A percentile compares a stretch with the other conserved stretches of the same genome.
Conservation (phyloP, 768 basidiomycete genomes). For the Rhizopogon salebrosus region DNA sequence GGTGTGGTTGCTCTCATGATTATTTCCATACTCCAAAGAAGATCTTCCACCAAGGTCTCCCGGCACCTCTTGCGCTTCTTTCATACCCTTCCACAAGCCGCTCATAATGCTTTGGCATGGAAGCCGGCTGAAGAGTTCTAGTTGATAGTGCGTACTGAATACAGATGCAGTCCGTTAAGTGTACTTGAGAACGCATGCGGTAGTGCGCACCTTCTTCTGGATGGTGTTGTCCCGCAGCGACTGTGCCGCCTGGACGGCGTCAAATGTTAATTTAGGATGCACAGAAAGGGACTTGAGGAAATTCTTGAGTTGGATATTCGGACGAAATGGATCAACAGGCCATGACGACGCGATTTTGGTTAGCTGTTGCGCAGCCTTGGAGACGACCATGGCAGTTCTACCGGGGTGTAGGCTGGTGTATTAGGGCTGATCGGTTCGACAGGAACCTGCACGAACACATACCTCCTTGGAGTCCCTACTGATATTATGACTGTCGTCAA, state of each 20-base stretch:
- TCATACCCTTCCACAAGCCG: constrained; percentile 70
- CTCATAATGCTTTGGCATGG: constrained; percentile 68
- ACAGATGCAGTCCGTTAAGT: constrained; percentile 11
- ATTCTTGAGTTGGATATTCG: constrained; percentile 64
- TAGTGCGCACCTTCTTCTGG: constrained; percentile 46
- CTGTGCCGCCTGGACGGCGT: constrained; percentile 55
- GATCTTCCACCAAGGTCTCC: constrained; percentile 79
- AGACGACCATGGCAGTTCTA: constrained; percentile 21
- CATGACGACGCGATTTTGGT: constrained; percentile 54
- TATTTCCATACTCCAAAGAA: constrained; percentile 68
- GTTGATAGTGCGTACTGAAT: constrained; percentile 62
- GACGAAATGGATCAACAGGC: constrained; percentile 71
- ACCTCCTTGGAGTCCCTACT: neutral
- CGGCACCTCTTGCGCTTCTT: constrained; percentile 71
- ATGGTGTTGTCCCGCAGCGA: constrained; percentile 51
- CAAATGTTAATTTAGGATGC: constrained; percentile 62
- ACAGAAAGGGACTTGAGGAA: constrained; percentile 60
- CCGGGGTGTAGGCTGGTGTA: no score
- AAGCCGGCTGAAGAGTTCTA: constrained; percentile 61
- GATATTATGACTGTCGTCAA: neutral
- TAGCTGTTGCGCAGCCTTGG: constrained; percentile 46
- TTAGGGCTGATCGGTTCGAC: neutral
- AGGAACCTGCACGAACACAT: neutral
- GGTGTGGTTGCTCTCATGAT: neutral
- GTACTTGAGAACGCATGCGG: neutral